Evolutionary conservation across 164 flowering plant genomes (phyloP), one percentile per base, ranked within the genome.

Genomic region (Piper betle): DNA sequence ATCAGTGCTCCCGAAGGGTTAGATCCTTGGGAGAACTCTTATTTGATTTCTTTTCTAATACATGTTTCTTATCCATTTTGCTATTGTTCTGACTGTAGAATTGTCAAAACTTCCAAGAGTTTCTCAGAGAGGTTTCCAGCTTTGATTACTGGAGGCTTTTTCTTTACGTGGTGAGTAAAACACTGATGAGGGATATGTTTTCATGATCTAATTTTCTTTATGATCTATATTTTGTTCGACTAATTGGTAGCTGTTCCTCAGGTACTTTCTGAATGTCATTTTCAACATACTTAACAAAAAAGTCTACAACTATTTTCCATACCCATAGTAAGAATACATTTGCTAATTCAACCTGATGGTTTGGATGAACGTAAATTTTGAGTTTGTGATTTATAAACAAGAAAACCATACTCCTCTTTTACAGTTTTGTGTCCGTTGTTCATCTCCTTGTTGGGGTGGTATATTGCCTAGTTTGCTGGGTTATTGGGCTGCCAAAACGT

Each of bases 281-380:
- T 83, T 83, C 80, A 81, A 81, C 58, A 83, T 81, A 65, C 80
- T 83, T 62, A 83, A 83, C 73, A 83, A 83, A 81, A 81, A 81
- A 74, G 85, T 83, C 39, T 83, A 83, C 55, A 83, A 81, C 68
- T 83, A 83, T 63, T 83, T 83, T 71, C 88, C 88, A 61, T 83
- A 81, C 67, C 88, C 88, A 73, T 83, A 73, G 88, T 81, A 75
- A 72, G 88, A 71, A 37, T 4, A 52, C 64, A 43, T 3, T 62
- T 38, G 4, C 41, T 56, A 53, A 17, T 7, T 56, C 25, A n/a
- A 37, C 50, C 39, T 18, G 56, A n/a, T 53, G 19, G n/a, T 53
- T 6, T 53, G 15, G 33, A 53, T 53, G 56, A 53, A 53, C 6
- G n/a, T 43, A 8, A 43, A 3, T 8, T 15, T 43, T 15, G 12